Conservation (phyloP, 139 green algal species). For the Chlamydomonas sp. region DNA sequence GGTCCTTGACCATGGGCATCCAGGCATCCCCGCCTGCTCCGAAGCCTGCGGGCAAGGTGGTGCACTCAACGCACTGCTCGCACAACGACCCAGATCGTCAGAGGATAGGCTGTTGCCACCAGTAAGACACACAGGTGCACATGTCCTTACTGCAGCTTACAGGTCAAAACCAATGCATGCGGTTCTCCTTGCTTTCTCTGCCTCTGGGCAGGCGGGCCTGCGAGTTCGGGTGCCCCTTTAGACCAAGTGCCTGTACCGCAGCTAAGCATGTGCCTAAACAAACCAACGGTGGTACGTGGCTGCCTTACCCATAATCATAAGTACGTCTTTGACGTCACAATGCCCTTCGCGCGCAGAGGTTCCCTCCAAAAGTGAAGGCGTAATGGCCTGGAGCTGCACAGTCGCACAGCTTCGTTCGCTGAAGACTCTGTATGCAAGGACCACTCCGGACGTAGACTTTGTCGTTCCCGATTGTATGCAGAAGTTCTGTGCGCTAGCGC, state of each 20-base stretch:
- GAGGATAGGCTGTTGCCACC: background rate
- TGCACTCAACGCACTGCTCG: background rate
- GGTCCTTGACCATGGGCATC: conserved; percentile 17
- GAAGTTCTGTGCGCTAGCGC: background rate
- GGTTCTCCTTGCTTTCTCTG: too few relatives aligned
- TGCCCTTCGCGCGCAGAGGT: background rate
- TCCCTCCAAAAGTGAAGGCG: background rate
- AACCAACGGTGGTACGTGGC: background rate
- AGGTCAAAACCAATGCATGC: too few relatives aligned
- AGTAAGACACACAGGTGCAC: too few relatives aligned
- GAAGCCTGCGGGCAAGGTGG: background rate
- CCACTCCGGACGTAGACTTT: background rate
- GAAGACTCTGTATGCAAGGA: background rate
- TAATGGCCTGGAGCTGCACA: too few relatives aligned
- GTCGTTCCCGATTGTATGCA: background rate
- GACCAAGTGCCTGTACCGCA: background rate
- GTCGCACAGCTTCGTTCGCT: background rate
- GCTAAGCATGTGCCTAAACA: background rate
- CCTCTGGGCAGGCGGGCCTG: too few relatives aligned
- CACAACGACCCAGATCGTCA: too few relatives aligned
- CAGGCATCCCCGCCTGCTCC: background rate
- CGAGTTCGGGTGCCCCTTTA: background rate
- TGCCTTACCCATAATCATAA: conserved; percentile 35
- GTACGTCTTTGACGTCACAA: background rate
- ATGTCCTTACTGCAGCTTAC: too few relatives aligned